Evolutionary conservation across 1,284 basidiomycete species (phyloP).

Genomic region (Caloboletus inedulis): DNA sequence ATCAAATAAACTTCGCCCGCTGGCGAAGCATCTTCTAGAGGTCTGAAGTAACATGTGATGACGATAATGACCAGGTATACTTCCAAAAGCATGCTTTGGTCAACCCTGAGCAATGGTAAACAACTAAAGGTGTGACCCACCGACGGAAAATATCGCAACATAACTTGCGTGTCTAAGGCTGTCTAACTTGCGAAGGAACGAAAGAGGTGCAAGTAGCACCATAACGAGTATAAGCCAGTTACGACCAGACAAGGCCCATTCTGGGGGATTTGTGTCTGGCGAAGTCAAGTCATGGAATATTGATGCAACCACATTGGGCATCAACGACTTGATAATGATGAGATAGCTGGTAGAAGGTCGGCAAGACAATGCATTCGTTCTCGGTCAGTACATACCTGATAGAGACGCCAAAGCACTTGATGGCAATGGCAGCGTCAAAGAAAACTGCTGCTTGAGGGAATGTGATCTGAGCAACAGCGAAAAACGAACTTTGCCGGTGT

Average conservation of each 20-base stretch:
- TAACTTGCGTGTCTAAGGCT: slow-evolving; percentile 83
- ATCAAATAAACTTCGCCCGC: slow-evolving; percentile 68
- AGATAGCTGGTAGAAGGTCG: slow-evolving; percentile 60
- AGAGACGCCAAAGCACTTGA: slow-evolving; percentile 96
- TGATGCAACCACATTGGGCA: slow-evolving; percentile 90
- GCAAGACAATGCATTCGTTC: neutral
- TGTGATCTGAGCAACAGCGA: slow-evolving; percentile 80
- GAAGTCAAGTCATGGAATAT: slow-evolving; percentile 77
- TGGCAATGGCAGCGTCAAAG: slow-evolving; percentile 92
- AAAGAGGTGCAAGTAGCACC: slow-evolving; percentile 82
- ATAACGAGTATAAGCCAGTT: slow-evolving; percentile 86
- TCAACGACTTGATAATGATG: slow-evolving; percentile 91
- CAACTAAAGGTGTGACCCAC: slow-evolving; percentile 40
- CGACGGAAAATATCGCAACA: slow-evolving; percentile 81
- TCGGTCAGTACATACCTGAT: slow-evolving; percentile 59
- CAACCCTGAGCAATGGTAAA: neutral
- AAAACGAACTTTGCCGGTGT: slow-evolving; percentile 82
- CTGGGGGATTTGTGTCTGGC: slow-evolving; percentile 59
- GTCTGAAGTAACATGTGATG: slow-evolving; percentile 69
- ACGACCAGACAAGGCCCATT: slow-evolving; percentile 72
- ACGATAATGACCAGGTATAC: slow-evolving; percentile 77
- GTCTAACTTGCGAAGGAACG: slow-evolving; percentile 83
- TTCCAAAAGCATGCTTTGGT: slow-evolving; percentile 28
- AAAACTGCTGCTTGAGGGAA: slow-evolving; percentile 82
- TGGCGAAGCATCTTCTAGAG: slow-evolving; percentile 54